Evolutionary conservation across 176 grass and related monocot genomes (phyloP), one percentile per base, ranked within the genome.

Genomic region (Puccinellia tenuiflora): DNA sequence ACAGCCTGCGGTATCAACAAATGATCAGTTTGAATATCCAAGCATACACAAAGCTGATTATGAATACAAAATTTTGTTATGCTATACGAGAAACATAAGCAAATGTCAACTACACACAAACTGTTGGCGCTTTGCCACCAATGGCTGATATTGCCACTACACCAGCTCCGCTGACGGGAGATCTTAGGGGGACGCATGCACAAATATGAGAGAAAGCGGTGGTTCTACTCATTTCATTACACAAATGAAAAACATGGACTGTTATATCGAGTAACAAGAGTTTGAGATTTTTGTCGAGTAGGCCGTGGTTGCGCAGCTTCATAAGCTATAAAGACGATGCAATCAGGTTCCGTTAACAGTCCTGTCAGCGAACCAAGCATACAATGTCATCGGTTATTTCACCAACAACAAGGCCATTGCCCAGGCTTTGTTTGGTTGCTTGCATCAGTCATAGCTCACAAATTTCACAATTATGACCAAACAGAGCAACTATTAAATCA

Each of bases 1-100:
- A 99, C 91, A 68, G 88, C 89, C 97, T 99, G 89, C 37, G 17
- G 30, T 21, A 51, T 62, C 40, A 68, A 87, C 13, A 68, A 31
- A 75, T 42, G 45, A 83, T 63, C 60, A 63, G 53, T 55, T 82
- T 57, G 11, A 0, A 30, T 33, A 80, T 39, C 54, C 28, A 85
- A 85, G 37, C 0, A 26, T 73, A 75, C 15, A 78, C n/a, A 33
- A 12, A 83, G 74, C 15, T 40, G 22, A 73, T 47, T 40, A 59
- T 22, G n/a, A 55, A 74, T 31, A 21, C 46, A 83, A 56, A 48
- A 2, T 20, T 18, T 11, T 18, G 22, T 34, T 43, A n/a, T 79
- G 64, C 45, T 74, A 54, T 12, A 46, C 31, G 65, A 57, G 37
- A 37, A 64, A 86, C 9, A 35, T 50, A 48, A 37, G 45, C 13